Evolutionary conservation across 441 rosid genomes (phyloP).

Genomic region (Brassica hybrid): DNA sequence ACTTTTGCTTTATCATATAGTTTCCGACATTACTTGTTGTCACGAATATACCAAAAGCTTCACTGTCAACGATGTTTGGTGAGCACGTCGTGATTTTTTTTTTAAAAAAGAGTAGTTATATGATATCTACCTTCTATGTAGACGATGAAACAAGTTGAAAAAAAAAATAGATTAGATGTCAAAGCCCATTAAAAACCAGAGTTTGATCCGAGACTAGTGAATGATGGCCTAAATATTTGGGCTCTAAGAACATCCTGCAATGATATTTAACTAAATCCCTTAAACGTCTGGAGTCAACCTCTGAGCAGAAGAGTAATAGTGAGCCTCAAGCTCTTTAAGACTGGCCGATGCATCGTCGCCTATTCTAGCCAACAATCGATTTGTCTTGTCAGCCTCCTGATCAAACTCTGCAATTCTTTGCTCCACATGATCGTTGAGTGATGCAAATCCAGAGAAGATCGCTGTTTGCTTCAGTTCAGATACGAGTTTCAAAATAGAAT

Average conservation of each 20-base stretch:
- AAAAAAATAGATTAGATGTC: neutral
- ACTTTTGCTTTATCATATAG: constrained; percentile 30
- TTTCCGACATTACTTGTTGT: constrained; percentile 27
- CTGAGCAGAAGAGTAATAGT: constrained; percentile 73
- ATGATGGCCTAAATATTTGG: neutral
- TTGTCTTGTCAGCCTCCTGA: constrained; percentile 68
- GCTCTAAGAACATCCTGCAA: constrained; percentile 11
- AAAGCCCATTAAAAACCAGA: neutral
- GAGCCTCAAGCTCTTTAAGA: constrained; percentile 86
- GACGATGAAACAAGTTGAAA: neutral
- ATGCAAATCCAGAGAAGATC: constrained; percentile 89
- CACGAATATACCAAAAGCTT: constrained; percentile 26
- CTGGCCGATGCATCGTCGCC: constrained; percentile 86
- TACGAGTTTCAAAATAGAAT: constrained; percentile 83
- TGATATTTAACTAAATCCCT: neutral
- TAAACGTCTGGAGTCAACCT: constrained; percentile 46
- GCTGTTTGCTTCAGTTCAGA: constrained; percentile 89
- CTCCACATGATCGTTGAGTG: constrained; percentile 84
- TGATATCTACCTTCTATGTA: neutral
- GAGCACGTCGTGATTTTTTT: constrained; percentile 27
- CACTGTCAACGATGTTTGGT: constrained; percentile 16
- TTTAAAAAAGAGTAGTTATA: neutral
- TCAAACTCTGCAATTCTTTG: constrained; percentile 71
- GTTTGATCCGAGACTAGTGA: neutral
- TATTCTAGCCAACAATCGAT: constrained; percentile 64